Percentiles rank a stretch among this genome's conserved stretches.
Evolutionary conservation across 371 early-diverging fungal genomes (phyloP).

Genomic region (Apophysomyces sp.): DNA sequence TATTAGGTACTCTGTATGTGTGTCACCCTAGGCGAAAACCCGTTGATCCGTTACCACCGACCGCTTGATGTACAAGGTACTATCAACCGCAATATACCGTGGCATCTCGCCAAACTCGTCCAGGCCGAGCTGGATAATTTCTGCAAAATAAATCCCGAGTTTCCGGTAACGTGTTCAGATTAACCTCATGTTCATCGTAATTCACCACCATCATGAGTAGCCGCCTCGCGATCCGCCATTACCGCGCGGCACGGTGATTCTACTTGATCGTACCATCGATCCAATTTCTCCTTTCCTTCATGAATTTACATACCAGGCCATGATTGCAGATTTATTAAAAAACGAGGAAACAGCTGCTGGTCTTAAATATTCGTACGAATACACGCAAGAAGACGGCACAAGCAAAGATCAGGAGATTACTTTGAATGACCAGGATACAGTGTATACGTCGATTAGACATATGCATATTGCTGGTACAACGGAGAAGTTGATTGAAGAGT

Average conservation of each 20-base stretch:
- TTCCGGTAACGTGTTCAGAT: slow-evolving; percentile 46
- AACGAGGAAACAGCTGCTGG: slow-evolving; percentile 64
- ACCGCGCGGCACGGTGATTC: slow-evolving; percentile 72
- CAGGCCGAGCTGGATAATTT: slow-evolving; percentile 63
- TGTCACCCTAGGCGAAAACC: slow-evolving; percentile 79
- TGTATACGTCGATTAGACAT: slow-evolving; percentile 85
- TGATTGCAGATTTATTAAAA: slow-evolving; percentile 84
- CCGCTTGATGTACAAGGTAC: slow-evolving; percentile 71
- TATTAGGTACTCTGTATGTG: slow-evolving; percentile 68
- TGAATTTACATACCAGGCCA: slow-evolving; percentile 94
- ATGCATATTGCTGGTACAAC: slow-evolving; percentile 93
- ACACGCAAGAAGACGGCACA: slow-evolving; percentile 53
- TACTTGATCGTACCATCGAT: slow-evolving; percentile 92
- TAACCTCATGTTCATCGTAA: neutral
- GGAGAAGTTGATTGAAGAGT: slow-evolving; percentile 74
- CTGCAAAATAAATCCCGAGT: slow-evolving; percentile 54
- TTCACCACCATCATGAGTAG: slow-evolving; percentile 13
- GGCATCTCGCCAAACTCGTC: slow-evolving; percentile 53
- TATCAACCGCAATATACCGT: slow-evolving; percentile 56
- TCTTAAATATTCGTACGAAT: slow-evolving; percentile 63
- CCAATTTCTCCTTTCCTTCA: slow-evolving; percentile 85
- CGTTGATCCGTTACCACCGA: slow-evolving; percentile 84
- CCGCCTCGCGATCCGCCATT: slow-evolving; percentile 60
- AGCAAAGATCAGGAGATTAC: slow-evolving; percentile 57
- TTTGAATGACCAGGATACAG: slow-evolving; percentile 71